phyloP scores from a whole-genome alignment of 257 asterid genomes.

The Rauvolfia tetraphylla region DNA sequence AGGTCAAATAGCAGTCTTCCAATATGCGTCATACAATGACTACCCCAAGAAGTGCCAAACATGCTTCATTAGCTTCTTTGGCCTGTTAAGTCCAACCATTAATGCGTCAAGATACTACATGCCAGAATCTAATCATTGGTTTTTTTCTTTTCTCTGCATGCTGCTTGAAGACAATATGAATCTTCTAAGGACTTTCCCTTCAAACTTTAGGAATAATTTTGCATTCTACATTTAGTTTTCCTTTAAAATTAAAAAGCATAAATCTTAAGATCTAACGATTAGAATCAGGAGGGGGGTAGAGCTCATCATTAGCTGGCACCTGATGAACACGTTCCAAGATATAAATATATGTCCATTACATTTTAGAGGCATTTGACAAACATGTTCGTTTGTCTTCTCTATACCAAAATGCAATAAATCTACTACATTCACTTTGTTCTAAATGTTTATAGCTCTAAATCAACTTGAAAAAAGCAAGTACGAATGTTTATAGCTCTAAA shows the following conservation, averaged over 20 bases:
- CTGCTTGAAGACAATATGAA: neutral
- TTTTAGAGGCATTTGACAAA: neutral
- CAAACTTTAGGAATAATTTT: neutral
- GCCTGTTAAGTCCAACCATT: neutral
- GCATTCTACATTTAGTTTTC: neutral
- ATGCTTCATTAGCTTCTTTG: neutral
- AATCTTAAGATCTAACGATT: neutral
- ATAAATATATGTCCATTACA: neutral
- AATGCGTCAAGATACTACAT: neutral
- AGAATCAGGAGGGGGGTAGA: neutral
- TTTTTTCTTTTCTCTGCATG: neutral
- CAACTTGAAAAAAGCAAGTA: no score
- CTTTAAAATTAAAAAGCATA: neutral
- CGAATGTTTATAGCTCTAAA: neutral
- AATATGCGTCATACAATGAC: neutral
- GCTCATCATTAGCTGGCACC: neutral
- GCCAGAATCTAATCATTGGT: neutral
- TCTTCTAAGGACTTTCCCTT: neutral
- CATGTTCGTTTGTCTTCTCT: neutral
- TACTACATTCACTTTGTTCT: neutral
- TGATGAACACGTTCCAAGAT: neutral
- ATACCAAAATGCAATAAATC: neutral
- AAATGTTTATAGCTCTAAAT: no score
- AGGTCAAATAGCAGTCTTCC: neutral
- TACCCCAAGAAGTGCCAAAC: neutral